Base-by-base conservation (phyloP, 2,329 filamentous ascomycete genomes). In the Trichoderma endophyticum region DNA sequence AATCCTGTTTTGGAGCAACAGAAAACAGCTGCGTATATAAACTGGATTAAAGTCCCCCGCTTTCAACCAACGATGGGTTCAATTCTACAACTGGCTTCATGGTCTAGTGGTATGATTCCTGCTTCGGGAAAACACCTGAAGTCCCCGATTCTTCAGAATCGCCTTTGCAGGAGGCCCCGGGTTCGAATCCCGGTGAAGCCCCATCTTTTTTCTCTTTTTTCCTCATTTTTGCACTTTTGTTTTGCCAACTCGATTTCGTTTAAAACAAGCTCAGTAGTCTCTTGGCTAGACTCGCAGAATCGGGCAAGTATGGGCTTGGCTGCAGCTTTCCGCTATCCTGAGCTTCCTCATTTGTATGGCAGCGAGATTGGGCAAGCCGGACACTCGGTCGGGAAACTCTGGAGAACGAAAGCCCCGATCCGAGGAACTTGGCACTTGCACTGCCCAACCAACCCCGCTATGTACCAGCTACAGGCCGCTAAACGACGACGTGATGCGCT, bases 71-170 rank as follows among this genome's bases (percentile, higher is more conserved):
- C 30, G 61, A 71, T 65, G 61, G 69, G 69, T 59, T 71, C 71
- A 71, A 67, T 32, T 56, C 64, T 73, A 72, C 72, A 71, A 65
- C 69, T 71, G 69, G 69, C 69, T 72, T 73, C 56, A 69, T 77
- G 75, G 75, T 77, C 76, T 76, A 77, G 76, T 74, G 75, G 76
- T 77, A 77, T 75, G 75, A 77, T 76, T 75, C 73, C 70, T 73
- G 71, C 73, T 74, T 74, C 73, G 73, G 74, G 73, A 63, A 72
- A n/a, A 15, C 4, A 70, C 67, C 65, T 61, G 71, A 64, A 72
- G 59, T 71, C 73, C 74, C 73, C 70, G 73, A 56, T 74, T 74
- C 70, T 63, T 68, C 63, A 72, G 71, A 75, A 73, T 74, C 73
- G 67, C 71, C 72, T 71, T 73, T 75, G 73, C 63, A 74, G 71